Base-by-base conservation (phyloP, 2,329 filamentous ascomycete genomes). In the Fusarium sp. region DNA sequence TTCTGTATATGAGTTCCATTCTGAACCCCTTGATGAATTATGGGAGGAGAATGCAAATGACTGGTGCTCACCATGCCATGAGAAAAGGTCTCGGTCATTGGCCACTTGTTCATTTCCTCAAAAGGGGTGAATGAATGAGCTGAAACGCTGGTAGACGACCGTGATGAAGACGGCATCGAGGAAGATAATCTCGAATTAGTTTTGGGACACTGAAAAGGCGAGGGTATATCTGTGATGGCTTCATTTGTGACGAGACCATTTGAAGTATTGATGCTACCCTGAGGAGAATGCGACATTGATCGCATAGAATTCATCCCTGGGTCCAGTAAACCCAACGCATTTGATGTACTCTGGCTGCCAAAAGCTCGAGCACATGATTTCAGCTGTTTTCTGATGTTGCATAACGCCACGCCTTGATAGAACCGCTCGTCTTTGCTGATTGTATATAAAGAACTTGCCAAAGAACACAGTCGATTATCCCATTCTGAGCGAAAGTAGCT, bases 391-490 rank as follows among this genome's bases (percentile, higher is more conserved):
- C 71, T 69, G 4, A 75, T 65, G 10, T 45, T 49, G 7, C 73
- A 68, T 11, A 77, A 56, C 3, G 65, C 61, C 7, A 48, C 57
- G 2, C 66, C 68, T 38, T 75, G 74, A 45, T 67, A 72, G 21
- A 78, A 65, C 40, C 72, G 69, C 17, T 76, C 73, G 24, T 68
- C 59, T 44, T 77, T 70, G 50, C 71, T 76, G 40, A 72, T 68
- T 20, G 51, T 45, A 46, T 76, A 75, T 5, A 78, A 62, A 4
- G 65, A 62, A 11, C 39, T 56, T n/a, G 75, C 65, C 14, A 78
- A 54, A 9, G 63, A 52, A 44, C 67, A 65, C 14, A 78, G 58
- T 12, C 63, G 64, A 6, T 50, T 56, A n/a, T 74, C 69, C 61
- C 73, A 75, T 11, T 68, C 61, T 8, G 62, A 60, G 2, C 68